Evolutionary conservation across 2,329 filamentous ascomycete genomes (phyloP), one percentile per base, ranked within the genome.

Genomic region (Aspergillus viridinutans): DNA sequence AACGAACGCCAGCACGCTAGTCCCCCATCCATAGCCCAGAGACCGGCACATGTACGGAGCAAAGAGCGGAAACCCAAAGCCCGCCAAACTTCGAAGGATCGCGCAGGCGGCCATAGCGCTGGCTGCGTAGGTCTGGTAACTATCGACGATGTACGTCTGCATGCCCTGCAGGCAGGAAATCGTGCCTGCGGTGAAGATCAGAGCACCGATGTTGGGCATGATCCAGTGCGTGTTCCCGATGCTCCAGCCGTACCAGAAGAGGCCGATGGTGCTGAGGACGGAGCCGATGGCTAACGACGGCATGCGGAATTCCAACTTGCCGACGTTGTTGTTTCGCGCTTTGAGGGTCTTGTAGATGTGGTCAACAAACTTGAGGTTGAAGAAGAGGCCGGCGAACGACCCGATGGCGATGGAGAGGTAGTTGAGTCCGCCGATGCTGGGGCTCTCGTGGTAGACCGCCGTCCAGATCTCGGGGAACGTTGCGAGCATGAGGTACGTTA

Each of bases 281-380:
- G 80, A 79, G 0, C 80, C 81, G 0, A 81, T 72, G 10, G 84
- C 66, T 70, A 85, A 81, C 3, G 87, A 73, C 0, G 85, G 85
- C 0, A 87, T 74, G n/a, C 86, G 83, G 64, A 82, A 85, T 61
- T 90, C 87, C 0, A 87, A 86, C 17, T 57, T 61, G 6, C 74
- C 75, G 17, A 69, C 54, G 42, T 66, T 72, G 56, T 74, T 74
- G 67, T 82, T 82, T 21, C 67, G 67, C 10, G 65, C 65, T 61
- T 80, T 82, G 3, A 83, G 70, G 3, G 65, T 69, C 20, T 75
- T 71, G 64, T 83, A 83, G 56, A 83, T 74, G 21, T 69, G 67
- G 62, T 83, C 81, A 67, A 74, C 56, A 52, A 72, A 71, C 8
- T 61, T 72, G 48, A 75, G 64, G 58, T 84, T 84, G 65, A 78